phyloP scores from a whole-genome alignment of 202 grass and related monocot species.

The Sporobolus alterniflorus region DNA sequence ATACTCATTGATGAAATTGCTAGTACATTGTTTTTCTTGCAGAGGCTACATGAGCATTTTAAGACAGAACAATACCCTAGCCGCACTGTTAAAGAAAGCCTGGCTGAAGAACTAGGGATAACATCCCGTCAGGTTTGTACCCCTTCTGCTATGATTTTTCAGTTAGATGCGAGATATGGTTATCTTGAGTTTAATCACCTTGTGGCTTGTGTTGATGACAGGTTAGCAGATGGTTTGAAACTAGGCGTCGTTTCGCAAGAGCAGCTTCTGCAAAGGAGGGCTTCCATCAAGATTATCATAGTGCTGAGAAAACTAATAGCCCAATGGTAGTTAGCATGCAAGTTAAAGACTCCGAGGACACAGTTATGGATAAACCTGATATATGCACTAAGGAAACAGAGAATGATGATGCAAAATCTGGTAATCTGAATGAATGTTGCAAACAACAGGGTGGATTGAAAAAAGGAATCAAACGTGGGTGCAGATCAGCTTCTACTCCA shows the following conservation, averaged over 20 bases:
- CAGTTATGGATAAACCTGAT: constrained; percentile 23
- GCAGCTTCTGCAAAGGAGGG: constrained; percentile 32
- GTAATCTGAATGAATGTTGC: not conserved
- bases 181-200: constrained; percentile 20
- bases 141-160: constrained; percentile 21
- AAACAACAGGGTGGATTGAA: constrained; percentile 11
- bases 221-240: constrained; percentile 89
- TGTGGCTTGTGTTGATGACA: constrained; percentile 39
- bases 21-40: constrained; percentile 36
- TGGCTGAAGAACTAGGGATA: constrained; percentile 75
- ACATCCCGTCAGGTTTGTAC: constrained; percentile 60
- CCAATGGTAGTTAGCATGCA: not conserved
- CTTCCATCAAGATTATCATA: constrained; percentile 24
- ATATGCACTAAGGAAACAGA: not conserved
- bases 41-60: constrained; percentile 74
- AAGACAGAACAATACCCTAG: constrained; percentile 68
- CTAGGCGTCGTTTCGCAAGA: constrained; percentile 46
- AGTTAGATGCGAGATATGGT: constrained; percentile 1
- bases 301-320: constrained; percentile 1
- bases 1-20: constrained; percentile 20
- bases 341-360: constrained; percentile 20
- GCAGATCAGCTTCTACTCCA: not conserved
- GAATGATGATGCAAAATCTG: not conserved
- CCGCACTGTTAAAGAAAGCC: constrained; percentile 61
- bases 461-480: not conserved